Conservation (phyloP, 2,329 filamentous ascomycete genomes). For the Ophiosphaerella korrae region DNA sequence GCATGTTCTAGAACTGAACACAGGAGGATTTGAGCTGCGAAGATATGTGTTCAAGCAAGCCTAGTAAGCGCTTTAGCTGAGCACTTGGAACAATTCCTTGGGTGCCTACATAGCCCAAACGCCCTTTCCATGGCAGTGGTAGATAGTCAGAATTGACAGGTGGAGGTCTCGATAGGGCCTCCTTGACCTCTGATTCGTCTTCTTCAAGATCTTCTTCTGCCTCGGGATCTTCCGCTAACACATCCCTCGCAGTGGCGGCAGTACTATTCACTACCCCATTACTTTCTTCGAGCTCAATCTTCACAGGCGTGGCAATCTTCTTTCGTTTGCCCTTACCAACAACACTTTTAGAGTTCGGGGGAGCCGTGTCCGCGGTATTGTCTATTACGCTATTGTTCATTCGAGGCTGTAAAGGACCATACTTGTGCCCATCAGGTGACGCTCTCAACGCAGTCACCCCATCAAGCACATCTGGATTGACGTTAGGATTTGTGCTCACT, state of each 20-base stretch:
- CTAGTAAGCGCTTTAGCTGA: conserved; percentile 48
- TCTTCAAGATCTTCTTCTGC: conserved; percentile 48
- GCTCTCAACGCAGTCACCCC: conserved; percentile 49
- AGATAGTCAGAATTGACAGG: conserved; percentile 82
- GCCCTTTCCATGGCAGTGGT: conserved; percentile 87
- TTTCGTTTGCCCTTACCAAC: conserved; percentile 30
- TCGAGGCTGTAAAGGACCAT: conserved; percentile 13
- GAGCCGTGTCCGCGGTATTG: conserved; percentile 14
- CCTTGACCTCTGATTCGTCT: conserved; percentile 63
- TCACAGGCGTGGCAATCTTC: conserved; percentile 31
- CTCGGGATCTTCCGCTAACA: conserved; percentile 55
- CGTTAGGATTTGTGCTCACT: conserved; percentile 38
- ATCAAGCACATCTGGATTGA: conserved; percentile 50
- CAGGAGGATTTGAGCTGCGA: conserved; percentile 76
- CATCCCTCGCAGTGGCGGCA: conserved; percentile 17
- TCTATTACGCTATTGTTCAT: conserved; percentile 6
- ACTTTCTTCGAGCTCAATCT: conserved; percentile 26
- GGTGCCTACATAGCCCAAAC: conserved; percentile 78
- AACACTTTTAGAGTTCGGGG: conserved; percentile 24
- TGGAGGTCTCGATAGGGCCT: conserved; percentile 67
- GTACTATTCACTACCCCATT: conserved; percentile 19
- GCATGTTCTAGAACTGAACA: conserved; percentile 91
- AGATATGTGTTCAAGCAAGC: conserved; percentile 94
- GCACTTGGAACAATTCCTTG: conserved; percentile 11
- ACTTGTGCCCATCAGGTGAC: conserved; percentile 49